phyloP scores from a whole-genome alignment of 2,329 filamentous ascomycete genomes.

The Uncinocarpus reesii region DNA sequence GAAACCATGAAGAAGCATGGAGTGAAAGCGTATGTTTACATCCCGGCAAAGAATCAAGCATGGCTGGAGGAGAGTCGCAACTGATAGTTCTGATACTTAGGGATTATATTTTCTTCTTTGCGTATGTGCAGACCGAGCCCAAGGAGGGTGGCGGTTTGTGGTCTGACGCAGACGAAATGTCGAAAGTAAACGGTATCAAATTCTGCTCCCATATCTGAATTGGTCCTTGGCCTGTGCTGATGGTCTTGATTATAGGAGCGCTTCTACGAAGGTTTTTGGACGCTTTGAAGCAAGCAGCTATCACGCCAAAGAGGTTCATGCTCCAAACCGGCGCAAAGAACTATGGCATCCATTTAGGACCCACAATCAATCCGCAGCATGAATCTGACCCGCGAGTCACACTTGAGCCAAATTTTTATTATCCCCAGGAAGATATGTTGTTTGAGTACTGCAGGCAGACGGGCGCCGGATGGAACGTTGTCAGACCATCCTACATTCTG shows the following conservation, averaged over 20 bases:
- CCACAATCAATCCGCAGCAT: slow-evolving; percentile 19
- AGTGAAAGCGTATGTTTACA: slow-evolving; percentile 19
- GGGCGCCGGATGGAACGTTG: slow-evolving; percentile 21
- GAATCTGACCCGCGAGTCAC: slow-evolving; percentile 21
- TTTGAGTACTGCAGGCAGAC: slow-evolving; percentile 20
- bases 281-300: slow-evolving; percentile 34
- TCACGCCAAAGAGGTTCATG: slow-evolving; percentile 40
- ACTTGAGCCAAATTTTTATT: slow-evolving; percentile 25
- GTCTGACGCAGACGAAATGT: slow-evolving; percentile 43
- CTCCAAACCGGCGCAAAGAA: slow-evolving; percentile 33
- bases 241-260: slow-evolving; percentile 10
- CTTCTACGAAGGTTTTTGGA: slow-evolving; percentile 42
- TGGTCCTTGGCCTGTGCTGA: not conserved
- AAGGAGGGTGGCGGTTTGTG: slow-evolving; percentile 38
- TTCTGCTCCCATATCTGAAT: not conserved
- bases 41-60: not conserved
- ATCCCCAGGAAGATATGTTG: slow-evolving; percentile 22
- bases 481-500: slow-evolving; percentile 21
- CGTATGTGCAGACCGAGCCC: slow-evolving; percentile 44
- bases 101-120: slow-evolving; percentile 46
- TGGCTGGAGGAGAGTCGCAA: not conserved
- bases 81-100: slow-evolving; percentile 13
- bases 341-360: slow-evolving; percentile 22
- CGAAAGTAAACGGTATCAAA: slow-evolving; percentile 34
- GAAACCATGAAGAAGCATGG: slow-evolving; percentile 20